Percentiles rank a stretch among this genome's conserved stretches.
Evolutionary conservation across 768 basidiomycete genomes (phyloP).

Genomic region (Scleroderma bovista): DNA sequence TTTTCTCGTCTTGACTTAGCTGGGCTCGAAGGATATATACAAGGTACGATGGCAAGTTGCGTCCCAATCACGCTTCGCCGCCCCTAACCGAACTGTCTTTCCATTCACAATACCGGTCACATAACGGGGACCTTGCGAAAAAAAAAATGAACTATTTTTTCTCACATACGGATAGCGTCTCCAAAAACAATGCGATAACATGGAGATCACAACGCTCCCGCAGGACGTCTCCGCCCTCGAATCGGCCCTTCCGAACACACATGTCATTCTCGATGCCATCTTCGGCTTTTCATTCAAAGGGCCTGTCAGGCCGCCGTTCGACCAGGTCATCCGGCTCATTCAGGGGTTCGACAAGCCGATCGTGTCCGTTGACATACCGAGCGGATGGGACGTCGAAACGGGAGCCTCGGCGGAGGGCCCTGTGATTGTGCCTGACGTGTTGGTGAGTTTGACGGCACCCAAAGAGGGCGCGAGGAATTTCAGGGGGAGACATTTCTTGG

Average conservation of each 20-base stretch:
- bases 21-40: constrained; percentile 91
- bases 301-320: constrained; percentile 86
- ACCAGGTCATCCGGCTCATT: constrained; percentile 63
- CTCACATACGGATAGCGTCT: constrained; percentile 48
- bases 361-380: constrained; percentile 93
- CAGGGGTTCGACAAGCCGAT: constrained; percentile 66
- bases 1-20: constrained; percentile 37
- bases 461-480: constrained; percentile 81
- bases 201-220: constrained; percentile 71
- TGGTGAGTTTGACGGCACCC: constrained; percentile 91
- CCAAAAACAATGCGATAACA: constrained; percentile 81
- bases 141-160: not conserved
- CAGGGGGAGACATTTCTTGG: constrained; percentile 83
- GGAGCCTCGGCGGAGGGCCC: constrained; percentile 49
- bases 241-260: constrained; percentile 49
- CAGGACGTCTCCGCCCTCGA: constrained; percentile 45
- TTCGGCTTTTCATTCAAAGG: constrained; percentile 98
- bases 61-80: not conserved
- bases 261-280: constrained; percentile 91
- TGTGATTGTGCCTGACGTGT: constrained; percentile 68
- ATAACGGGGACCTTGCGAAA: too few species aligned
- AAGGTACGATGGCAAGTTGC: constrained; percentile 40
- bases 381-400: constrained; percentile 91
- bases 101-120: too few species aligned
- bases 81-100: too few species aligned